Percentiles rank a stretch among this genome's conserved stretches.
phyloP scores from a whole-genome alignment of 1,284 basidiomycete species.

The Fereydounia khargensis region DNA sequence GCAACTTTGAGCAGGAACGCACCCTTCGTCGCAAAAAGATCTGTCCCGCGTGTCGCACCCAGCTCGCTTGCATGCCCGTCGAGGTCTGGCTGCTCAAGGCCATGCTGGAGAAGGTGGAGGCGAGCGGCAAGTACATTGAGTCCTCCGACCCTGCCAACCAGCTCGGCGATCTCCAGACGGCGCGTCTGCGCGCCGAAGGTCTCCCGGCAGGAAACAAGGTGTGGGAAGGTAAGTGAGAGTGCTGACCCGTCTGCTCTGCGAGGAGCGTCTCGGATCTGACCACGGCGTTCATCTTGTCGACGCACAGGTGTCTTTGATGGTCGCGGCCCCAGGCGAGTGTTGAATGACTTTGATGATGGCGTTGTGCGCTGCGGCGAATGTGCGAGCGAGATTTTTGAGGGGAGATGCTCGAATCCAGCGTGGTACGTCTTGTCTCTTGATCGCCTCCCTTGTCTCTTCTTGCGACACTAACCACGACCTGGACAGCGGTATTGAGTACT shows the following conservation, averaged over 20 bases:
- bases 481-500: slow-evolving; percentile 3
- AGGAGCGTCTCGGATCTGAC: too few relatives aligned
- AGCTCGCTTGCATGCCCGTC: slow-evolving; percentile 39
- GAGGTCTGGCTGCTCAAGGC: slow-evolving; percentile 45
- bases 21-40: slow-evolving; percentile 44
- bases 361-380: slow-evolving; percentile 48
- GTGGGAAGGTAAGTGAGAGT: slow-evolving; percentile 40
- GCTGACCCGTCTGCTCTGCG: too few relatives aligned
- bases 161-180: slow-evolving; percentile 9
- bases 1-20: slow-evolving; percentile 7
- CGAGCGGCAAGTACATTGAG: slow-evolving; percentile 12
- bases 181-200: slow-evolving; percentile 23
- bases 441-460: not conserved
- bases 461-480: too few relatives aligned
- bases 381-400: slow-evolving; percentile 44
- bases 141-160: slow-evolving; percentile 1
- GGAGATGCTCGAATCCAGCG: slow-evolving; percentile 35
- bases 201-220: slow-evolving; percentile 24
- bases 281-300: too few relatives aligned
- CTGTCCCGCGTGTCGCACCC: slow-evolving; percentile 49
- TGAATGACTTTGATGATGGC: slow-evolving; percentile 46
- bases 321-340: slow-evolving; percentile 22
- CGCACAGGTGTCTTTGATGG: slow-evolving; percentile 26
- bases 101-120: slow-evolving; percentile 38
- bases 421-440: slow-evolving; percentile 32